Percentiles rank a stretch among this genome's conserved stretches.
phyloP scores from a whole-genome alignment of 148 eudicot species.

The Rhododendron simsii region DNA sequence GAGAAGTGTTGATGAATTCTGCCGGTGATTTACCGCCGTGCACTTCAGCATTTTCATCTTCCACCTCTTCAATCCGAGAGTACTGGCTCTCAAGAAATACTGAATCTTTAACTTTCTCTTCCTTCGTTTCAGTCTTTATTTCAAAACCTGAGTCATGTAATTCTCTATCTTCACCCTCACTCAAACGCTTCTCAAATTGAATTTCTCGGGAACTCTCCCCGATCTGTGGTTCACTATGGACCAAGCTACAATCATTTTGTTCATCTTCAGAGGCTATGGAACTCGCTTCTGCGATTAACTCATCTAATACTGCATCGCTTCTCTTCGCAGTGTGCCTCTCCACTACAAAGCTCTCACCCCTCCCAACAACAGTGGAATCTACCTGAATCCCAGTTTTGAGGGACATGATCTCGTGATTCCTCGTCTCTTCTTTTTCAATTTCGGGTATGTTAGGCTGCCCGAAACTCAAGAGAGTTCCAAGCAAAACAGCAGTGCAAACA shows the following conservation, averaged over 20 bases:
- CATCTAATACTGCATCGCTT: constrained; percentile 29
- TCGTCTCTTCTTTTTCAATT: constrained; percentile 17
- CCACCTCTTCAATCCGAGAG: constrained; percentile 2
- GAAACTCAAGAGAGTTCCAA: constrained; percentile 41
- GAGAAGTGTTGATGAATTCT: constrained; percentile 10
- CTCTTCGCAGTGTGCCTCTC: constrained; percentile 25
- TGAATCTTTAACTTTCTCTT: background rate
- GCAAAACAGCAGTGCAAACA: constrained; percentile 47
- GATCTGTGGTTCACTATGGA: background rate
- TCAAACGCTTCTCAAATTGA: constrained; percentile 17
- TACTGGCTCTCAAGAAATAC: constrained; percentile 16
- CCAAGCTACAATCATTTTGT: background rate
- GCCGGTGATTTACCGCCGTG: constrained; percentile 6
- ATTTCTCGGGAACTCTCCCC: constrained; percentile 8
- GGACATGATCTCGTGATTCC: constrained; percentile 16
- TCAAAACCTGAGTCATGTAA: background rate
- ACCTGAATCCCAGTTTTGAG: constrained; percentile 11
- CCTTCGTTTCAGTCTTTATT: constrained; percentile 8
- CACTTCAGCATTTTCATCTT: constrained; percentile 11
- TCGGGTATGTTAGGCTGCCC: constrained; percentile 37
- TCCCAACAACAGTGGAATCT: constrained; percentile 17
- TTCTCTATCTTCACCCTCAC: constrained; percentile 8
- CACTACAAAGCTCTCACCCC: constrained; percentile 21
- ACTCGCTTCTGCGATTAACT: constrained; percentile 22
- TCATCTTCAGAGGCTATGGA: background rate